These are phyloP conservation scores for Xanthoconium separans DNA, from an alignment of 1,284 basidiomycete species.

Conservation along the genomic window DNA sequence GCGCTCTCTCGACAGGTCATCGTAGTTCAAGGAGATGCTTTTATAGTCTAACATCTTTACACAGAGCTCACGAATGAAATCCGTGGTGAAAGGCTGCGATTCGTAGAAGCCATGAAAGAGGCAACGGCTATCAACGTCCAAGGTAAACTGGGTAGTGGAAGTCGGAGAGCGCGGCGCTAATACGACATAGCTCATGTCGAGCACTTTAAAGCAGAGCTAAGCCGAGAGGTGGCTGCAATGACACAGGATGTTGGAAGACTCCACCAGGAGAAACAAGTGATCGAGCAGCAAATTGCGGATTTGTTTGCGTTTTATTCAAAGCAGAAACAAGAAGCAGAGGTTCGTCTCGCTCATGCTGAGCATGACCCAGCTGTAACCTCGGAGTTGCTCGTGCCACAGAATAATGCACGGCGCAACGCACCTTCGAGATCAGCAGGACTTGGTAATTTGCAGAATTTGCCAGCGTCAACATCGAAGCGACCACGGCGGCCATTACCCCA, in stretches of 20 bases:
- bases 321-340: slow-evolving; percentile 51
- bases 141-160: slow-evolving; percentile 42
- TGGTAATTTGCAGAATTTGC: slow-evolving; percentile 31
- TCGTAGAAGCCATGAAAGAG: slow-evolving; percentile 89
- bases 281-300: slow-evolving; percentile 75
- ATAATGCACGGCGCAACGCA: slow-evolving; percentile 24
- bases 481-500: slow-evolving; percentile 33
- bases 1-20: slow-evolving; percentile 62
- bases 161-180: slow-evolving; percentile 5
- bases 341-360: slow-evolving; percentile 17
- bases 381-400: slow-evolving; percentile 16
- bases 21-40: not conserved
- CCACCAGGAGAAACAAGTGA: slow-evolving; percentile 66
- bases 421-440: slow-evolving; percentile 23
- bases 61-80: slow-evolving; percentile 79
- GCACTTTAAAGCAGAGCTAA: slow-evolving; percentile 78
- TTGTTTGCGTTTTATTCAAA: slow-evolving; percentile 72
- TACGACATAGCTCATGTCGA: slow-evolving; percentile 68
- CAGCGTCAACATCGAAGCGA: slow-evolving; percentile 20
- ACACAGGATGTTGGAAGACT: slow-evolving; percentile 72
- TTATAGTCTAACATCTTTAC: not conserved
- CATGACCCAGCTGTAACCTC: not conserved
- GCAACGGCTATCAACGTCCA: slow-evolving; percentile 85
- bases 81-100: slow-evolving; percentile 77
- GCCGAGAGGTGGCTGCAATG: slow-evolving; percentile 71